Percentiles rank a stretch among this genome's conserved stretches.
These are phyloP conservation scores for Phialophora chinensis DNA, from an alignment of 2,329 filamentous ascomycete genomes.

Conservation along the genomic window DNA sequence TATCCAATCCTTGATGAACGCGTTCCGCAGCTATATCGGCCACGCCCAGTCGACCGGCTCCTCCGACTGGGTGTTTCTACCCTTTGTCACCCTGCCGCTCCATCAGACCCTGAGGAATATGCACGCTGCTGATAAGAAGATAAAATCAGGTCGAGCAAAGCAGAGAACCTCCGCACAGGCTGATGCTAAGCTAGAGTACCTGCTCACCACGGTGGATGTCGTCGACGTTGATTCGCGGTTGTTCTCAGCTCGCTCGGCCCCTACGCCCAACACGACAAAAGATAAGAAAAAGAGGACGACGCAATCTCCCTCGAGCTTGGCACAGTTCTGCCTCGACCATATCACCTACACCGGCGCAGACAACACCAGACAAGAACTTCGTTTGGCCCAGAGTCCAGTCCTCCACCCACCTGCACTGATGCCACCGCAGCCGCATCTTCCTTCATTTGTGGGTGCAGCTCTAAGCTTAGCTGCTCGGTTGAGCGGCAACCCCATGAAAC, in stretches of 20 bases:
- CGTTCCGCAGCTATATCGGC: slow-evolving; percentile 18
- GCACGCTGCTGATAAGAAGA: not conserved
- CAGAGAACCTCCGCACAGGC: not conserved
- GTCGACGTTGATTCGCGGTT: slow-evolving; percentile 32
- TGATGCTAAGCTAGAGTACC: slow-evolving; percentile 23
- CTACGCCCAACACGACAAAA: not conserved
- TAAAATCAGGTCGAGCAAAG: not conserved
- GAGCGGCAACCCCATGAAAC: slow-evolving; percentile 12
- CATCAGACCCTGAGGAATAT: slow-evolving; percentile 8
- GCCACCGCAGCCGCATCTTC: slow-evolving; percentile 10
- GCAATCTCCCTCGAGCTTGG: not conserved
- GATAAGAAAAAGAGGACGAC: not conserved
- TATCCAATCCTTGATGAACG: not conserved
- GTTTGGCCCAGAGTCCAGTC: slow-evolving; percentile 20
- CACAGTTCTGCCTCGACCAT: slow-evolving; percentile 26
- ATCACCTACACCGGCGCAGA: slow-evolving; percentile 30
- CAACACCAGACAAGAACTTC: slow-evolving; percentile 27
- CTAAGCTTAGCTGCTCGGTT: slow-evolving; percentile 20
- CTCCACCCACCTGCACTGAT: slow-evolving; percentile 20
- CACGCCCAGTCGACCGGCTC: slow-evolving; percentile 11
- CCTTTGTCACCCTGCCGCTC: slow-evolving; percentile 25
- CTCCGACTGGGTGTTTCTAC: slow-evolving; percentile 30
- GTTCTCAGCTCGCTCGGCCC: slow-evolving; percentile 7
- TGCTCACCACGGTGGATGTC: slow-evolving; percentile 27
- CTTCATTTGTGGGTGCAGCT: slow-evolving; percentile 17